Conservation (phyloP, 2,329 filamentous ascomycete species). For the Xylogone sp. region DNA sequence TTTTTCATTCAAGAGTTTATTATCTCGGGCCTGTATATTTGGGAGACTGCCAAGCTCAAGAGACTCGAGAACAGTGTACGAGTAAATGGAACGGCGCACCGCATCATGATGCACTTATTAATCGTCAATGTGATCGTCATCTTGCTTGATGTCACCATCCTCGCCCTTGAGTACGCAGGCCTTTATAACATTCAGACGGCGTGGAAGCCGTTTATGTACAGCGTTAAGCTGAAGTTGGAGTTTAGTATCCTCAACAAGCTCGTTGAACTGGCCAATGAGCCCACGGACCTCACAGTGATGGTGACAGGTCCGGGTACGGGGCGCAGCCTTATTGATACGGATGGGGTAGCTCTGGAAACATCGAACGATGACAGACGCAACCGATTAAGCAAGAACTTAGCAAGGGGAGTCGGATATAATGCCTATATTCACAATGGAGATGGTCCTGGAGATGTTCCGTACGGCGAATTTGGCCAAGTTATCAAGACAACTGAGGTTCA, state of each 20-base stretch:
- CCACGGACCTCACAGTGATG: too few relatives aligned
- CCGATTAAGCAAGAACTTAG: too few relatives aligned
- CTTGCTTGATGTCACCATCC: constrained; percentile 38
- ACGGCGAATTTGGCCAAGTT: constrained; percentile 1
- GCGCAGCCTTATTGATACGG: too few relatives aligned
- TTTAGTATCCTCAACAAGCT: constrained; percentile 39
- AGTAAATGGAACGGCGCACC: too few relatives aligned
- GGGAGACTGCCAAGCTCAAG: constrained; percentile 34
- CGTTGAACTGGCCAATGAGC: background rate
- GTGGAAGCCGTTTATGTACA: constrained; percentile 35
- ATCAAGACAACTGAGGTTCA: too few relatives aligned
- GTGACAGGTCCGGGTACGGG: too few relatives aligned
- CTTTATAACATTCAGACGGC: constrained; percentile 33
- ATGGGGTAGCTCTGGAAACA: too few relatives aligned
- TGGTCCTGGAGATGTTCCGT: too few relatives aligned
- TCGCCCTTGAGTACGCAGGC: constrained; percentile 32
- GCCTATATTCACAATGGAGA: too few relatives aligned
- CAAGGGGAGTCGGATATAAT: too few relatives aligned
- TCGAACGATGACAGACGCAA: too few relatives aligned
- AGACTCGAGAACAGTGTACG: too few relatives aligned
- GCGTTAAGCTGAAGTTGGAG: constrained; percentile 43
- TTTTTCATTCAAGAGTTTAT: constrained; percentile 42
- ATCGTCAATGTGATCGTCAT: constrained; percentile 43
- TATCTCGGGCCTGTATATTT: constrained; percentile 47
- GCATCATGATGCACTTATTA: constrained; percentile 36